phyloP scores from a whole-genome alignment of 148 eudicot genomes.

The Nepenthes gracilis region DNA sequence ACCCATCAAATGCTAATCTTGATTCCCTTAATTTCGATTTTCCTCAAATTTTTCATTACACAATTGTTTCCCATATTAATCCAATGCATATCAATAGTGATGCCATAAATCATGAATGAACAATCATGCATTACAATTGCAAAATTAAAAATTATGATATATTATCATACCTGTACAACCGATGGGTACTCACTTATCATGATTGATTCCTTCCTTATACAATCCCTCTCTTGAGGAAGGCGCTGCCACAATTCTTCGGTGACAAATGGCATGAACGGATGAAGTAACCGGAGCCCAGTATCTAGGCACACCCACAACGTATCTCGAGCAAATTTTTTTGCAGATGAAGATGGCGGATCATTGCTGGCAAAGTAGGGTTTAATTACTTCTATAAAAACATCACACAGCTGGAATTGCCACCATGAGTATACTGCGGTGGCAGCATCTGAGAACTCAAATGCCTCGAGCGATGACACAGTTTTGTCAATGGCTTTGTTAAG shows the following conservation, averaged over 20 bases:
- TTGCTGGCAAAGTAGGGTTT: slow-evolving; percentile 60
- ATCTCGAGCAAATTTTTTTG: slow-evolving; percentile 55
- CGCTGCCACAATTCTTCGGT: slow-evolving; percentile 98
- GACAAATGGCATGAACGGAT: slow-evolving; percentile 92
- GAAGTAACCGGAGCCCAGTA: slow-evolving; percentile 75
- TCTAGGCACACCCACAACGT: slow-evolving; percentile 86
- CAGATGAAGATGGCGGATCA: slow-evolving; percentile 36
- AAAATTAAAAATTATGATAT: not conserved
- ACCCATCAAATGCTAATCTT: too few species aligned
- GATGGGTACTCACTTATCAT: slow-evolving; percentile 75
- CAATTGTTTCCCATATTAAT: too few species aligned
- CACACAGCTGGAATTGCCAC: slow-evolving; percentile 95
- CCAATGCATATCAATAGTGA: too few species aligned
- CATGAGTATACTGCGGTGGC: slow-evolving; percentile 79
- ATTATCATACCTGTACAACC: slow-evolving; percentile 37
- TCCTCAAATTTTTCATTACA: too few species aligned
- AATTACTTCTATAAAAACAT: slow-evolving; percentile 76
- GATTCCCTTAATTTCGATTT: too few species aligned
- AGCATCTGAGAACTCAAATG: slow-evolving; percentile 79
- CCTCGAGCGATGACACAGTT: slow-evolving; percentile 62
- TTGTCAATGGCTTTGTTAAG: slow-evolving; percentile 68
- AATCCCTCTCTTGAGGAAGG: slow-evolving; percentile 58
- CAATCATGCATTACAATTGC: not conserved
- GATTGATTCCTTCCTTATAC: slow-evolving; percentile 60
- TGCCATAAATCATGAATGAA: too few species aligned